These are phyloP conservation scores for Reutealis trisperma DNA, from an alignment of 345 rosid species.

Conservation along the genomic window DNA sequence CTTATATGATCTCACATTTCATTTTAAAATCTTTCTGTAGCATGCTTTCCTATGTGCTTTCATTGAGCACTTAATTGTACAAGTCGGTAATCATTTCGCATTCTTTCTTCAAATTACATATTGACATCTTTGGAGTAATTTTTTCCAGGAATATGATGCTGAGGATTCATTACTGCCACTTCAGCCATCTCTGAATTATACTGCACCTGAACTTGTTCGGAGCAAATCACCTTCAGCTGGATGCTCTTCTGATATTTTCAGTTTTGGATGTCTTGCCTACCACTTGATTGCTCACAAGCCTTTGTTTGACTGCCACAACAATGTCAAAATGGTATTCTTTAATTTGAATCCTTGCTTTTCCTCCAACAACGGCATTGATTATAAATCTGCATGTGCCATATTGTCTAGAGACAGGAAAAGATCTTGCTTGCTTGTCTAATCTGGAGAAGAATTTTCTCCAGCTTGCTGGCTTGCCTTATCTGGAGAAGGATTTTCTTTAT, in stretches of 20 bases:
- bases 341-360: conserved; percentile 10
- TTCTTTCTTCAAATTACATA: not conserved
- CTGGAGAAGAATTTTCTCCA: not conserved
- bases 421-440: conserved; percentile 1
- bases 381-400: not conserved
- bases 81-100: not conserved
- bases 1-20: not conserved
- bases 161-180: conserved; percentile 92
- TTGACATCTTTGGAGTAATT: not conserved
- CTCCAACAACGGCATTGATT: not conserved
- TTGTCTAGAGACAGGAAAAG: not conserved
- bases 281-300: conserved; percentile 91
- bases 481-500: not conserved
- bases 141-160: conserved; percentile 90
- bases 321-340: conserved; percentile 83
- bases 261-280: conserved; percentile 93
- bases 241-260: conserved; percentile 80
- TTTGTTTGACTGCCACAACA: conserved; percentile 89
- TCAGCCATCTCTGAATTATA: conserved; percentile 87
- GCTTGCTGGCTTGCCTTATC: not conserved
- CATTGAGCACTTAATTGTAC: too few relatives aligned
- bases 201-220: conserved; percentile 91
- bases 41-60: not conserved
- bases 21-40: not conserved
- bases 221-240: conserved; percentile 73